phyloP scores from a whole-genome alignment of 768 basidiomycete genomes.

The Lactarius psammicola region DNA sequence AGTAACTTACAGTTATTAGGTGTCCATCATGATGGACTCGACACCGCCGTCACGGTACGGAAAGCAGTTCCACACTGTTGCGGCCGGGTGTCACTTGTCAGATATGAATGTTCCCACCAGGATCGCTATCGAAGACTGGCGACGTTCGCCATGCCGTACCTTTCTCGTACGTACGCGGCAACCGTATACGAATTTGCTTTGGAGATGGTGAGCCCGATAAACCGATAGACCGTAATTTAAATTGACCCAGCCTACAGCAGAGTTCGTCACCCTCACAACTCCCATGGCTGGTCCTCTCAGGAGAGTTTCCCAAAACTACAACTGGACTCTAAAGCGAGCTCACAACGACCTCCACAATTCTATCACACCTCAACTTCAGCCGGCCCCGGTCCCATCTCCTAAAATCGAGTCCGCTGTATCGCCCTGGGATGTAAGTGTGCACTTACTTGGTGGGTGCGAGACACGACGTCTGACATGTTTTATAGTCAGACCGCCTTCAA shows the following conservation, averaged over 20 bases:
- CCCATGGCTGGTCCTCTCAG: conserved; percentile 22
- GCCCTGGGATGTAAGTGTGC: conserved; percentile 15
- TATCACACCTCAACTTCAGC: background rate
- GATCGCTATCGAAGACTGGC: background rate
- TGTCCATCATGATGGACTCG: background rate
- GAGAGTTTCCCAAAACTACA: conserved; percentile 16
- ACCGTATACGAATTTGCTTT: background rate
- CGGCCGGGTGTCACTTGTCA: background rate
- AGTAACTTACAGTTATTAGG: no score
- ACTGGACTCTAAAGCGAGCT: conserved; percentile 23
- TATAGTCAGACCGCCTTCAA: conserved; percentile 4
- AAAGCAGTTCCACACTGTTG: background rate
- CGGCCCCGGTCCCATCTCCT: background rate
- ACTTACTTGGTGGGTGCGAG: background rate
- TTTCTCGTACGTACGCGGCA: background rate
- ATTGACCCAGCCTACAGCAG: background rate
- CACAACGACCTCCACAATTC: conserved; percentile 18
- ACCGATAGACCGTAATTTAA: background rate
- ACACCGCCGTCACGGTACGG: background rate
- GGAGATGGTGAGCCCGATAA: background rate
- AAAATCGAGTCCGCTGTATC: background rate
- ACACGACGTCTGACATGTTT: background rate
- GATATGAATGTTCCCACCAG: background rate
- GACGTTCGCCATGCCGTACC: background rate
- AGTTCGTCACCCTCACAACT: background rate